These are phyloP conservation scores for Haplosporangium sp. DNA, from an alignment of 371 early-diverging fungal genomes.

Conservation along the genomic window DNA sequence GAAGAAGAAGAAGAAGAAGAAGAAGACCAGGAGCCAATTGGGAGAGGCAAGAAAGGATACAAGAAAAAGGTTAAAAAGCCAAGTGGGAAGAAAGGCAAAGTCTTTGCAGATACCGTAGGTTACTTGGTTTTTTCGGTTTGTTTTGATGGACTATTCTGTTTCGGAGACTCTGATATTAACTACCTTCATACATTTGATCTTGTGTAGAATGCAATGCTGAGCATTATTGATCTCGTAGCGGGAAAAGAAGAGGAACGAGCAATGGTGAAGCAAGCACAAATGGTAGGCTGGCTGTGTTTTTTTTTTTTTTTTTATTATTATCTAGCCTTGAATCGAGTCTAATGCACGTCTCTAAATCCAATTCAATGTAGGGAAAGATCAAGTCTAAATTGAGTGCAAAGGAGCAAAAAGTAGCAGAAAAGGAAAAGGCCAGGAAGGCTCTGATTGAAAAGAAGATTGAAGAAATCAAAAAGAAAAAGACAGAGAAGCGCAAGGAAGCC, in stretches of 20 bases:
- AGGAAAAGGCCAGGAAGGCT: constrained; percentile 45
- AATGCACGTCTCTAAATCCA: not conserved
- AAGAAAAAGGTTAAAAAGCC: constrained; percentile 50
- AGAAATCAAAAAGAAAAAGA: constrained; percentile 51
- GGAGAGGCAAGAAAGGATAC: constrained; percentile 47
- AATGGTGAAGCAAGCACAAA: constrained; percentile 32
- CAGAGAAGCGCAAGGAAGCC: constrained; percentile 49
- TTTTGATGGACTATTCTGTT: not conserved
- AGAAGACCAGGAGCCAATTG: constrained; percentile 20
- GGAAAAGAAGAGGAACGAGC: constrained; percentile 50
- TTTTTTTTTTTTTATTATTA: too few relatives aligned
- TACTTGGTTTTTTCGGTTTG: too few relatives aligned
- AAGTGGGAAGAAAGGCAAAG: constrained; percentile 54
- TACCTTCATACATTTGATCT: not conserved
- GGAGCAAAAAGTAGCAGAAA: constrained; percentile 39
- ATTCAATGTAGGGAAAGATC: constrained; percentile 50
- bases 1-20: constrained; percentile 14
- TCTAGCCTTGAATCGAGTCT: too few relatives aligned
- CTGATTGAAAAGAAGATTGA: constrained; percentile 48
- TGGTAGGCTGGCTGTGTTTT: too few relatives aligned
- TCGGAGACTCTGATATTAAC: not conserved
- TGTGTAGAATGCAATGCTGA: constrained; percentile 42
- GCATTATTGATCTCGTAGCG: constrained; percentile 50
- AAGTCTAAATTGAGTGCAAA: constrained; percentile 37
- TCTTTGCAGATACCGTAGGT: constrained; percentile 51